Evolutionary conservation across 1,284 basidiomycete genomes (phyloP).

Genomic region (Mycosarcoma mackinlayi): DNA sequence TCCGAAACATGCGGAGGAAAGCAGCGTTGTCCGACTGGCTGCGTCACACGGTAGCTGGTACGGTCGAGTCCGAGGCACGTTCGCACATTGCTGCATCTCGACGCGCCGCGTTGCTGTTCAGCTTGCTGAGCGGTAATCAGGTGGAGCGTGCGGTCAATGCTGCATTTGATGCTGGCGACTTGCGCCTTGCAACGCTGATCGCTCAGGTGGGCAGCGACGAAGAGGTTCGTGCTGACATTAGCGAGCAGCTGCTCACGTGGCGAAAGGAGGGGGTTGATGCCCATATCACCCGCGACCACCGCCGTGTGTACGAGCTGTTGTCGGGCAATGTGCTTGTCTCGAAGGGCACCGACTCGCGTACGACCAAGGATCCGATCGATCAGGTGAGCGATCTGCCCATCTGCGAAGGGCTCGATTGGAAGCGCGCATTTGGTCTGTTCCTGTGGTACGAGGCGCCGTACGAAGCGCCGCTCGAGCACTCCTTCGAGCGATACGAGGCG

Average conservation of each 20-base stretch:
- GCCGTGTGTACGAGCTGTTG: conserved; percentile 85
- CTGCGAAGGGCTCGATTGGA: conserved; percentile 91
- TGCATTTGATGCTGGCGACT: conserved; percentile 80
- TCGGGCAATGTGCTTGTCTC: conserved; percentile 80
- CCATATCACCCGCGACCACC: conserved; percentile 78
- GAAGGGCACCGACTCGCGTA: conserved; percentile 70
- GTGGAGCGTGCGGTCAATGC: conserved; percentile 82
- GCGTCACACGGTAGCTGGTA: conserved; percentile 77
- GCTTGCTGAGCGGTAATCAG: conserved; percentile 86
- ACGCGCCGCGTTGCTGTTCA: conserved; percentile 72
- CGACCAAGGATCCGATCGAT: conserved; percentile 73
- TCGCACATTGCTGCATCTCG: conserved; percentile 62
- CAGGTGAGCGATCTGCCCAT: conserved; percentile 77
- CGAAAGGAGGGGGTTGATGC: conserved; percentile 79
- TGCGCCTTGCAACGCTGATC: conserved; percentile 90
- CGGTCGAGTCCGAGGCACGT: conserved; percentile 75
- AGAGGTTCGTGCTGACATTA: conserved; percentile 80
- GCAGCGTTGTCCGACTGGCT: conserved; percentile 87
- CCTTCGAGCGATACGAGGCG: conserved; percentile 77
- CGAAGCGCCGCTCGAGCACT: conserved; percentile 78
- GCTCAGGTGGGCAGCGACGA: conserved; percentile 86
- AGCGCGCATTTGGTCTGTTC: conserved; percentile 87
- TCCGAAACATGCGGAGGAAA: conserved; percentile 79
- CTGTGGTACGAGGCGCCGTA: conserved; percentile 87
- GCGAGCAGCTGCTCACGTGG: conserved; percentile 86